A percentile compares a stretch with the other conserved stretches of the same genome.
phyloP scores from a whole-genome alignment of 371 early-diverging fungal species.

The Blakeslea trispora region DNA sequence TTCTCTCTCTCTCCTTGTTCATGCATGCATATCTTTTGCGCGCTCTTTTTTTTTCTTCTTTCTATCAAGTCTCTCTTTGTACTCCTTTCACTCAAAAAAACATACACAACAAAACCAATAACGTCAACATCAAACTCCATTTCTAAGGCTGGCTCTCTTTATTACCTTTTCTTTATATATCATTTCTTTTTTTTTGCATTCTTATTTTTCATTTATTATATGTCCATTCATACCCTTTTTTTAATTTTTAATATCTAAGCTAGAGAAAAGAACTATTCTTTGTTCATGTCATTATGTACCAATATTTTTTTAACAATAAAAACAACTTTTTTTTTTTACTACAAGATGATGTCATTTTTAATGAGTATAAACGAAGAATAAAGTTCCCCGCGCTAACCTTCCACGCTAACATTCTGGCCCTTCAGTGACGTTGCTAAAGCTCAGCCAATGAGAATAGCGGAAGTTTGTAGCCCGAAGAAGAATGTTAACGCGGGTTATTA shows the following conservation, averaged over 20 bases:
- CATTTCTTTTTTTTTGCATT: conserved; percentile 9
- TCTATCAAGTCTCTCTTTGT: background rate
- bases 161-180: too few species aligned
- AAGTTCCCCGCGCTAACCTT: too few species aligned
- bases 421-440: too few species aligned
- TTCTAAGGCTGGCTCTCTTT: conserved; percentile 18
- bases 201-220: conserved; percentile 1
- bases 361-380: too few species aligned
- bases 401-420: too few species aligned
- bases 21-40: too few species aligned
- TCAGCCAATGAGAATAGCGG: too few species aligned
- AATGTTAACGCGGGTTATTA: too few species aligned
- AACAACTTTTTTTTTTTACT: background rate
- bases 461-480: too few species aligned
- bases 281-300: too few species aligned
- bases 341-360: too few species aligned
- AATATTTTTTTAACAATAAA: background rate
- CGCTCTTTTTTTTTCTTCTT: conserved; percentile 1
- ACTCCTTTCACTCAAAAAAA: background rate
- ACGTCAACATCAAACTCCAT: conserved; percentile 3
- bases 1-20: background rate
- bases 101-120: too few species aligned
- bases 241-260: background rate
- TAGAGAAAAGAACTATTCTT: background rate
- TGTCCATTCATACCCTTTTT: background rate